A percentile compares a stretch with the other conserved stretches of the same genome.
These are phyloP conservation scores for Melaleuca alternifolia DNA, from an alignment of 345 rosid genomes.

Conservation along the genomic window DNA sequence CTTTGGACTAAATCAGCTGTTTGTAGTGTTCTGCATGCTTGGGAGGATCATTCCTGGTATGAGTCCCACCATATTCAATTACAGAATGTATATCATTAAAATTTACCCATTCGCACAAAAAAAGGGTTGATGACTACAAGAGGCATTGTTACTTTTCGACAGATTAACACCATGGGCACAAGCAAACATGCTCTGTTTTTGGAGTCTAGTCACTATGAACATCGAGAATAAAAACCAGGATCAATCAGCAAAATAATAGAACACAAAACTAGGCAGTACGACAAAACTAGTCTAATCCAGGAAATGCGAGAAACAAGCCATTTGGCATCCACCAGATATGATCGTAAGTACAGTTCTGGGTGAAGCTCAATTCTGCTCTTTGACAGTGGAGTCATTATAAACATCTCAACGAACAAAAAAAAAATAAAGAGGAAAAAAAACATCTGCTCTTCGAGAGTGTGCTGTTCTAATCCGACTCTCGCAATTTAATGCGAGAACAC, in stretches of 20 bases:
- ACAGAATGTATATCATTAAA: not conserved
- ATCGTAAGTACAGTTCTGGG: not conserved
- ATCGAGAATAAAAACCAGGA: not conserved
- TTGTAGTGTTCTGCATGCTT: too few species aligned
- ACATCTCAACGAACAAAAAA: not conserved
- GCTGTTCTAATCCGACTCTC: not conserved
- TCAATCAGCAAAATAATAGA: not conserved
- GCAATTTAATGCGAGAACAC: not conserved
- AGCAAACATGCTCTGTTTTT: fast-evolving
- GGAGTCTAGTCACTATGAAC: not conserved
- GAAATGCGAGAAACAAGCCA: not conserved
- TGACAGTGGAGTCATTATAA: not conserved
- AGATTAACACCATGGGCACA: fast-evolving
- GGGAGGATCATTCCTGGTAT: not conserved
- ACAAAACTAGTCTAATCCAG: not conserved
- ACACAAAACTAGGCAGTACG: not conserved
- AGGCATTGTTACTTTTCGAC: not conserved
- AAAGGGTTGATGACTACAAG: not conserved
- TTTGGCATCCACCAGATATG: not conserved
- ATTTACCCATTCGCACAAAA: not conserved
- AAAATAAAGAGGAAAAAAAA: not conserved
- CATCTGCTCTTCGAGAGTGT: not conserved
- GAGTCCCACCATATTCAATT: not conserved
- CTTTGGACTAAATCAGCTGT: too few species aligned
- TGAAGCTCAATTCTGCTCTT: not conserved